Conservation (phyloP, 768 basidiomycete species). For the Paxillus ammoniavirescens region DNA sequence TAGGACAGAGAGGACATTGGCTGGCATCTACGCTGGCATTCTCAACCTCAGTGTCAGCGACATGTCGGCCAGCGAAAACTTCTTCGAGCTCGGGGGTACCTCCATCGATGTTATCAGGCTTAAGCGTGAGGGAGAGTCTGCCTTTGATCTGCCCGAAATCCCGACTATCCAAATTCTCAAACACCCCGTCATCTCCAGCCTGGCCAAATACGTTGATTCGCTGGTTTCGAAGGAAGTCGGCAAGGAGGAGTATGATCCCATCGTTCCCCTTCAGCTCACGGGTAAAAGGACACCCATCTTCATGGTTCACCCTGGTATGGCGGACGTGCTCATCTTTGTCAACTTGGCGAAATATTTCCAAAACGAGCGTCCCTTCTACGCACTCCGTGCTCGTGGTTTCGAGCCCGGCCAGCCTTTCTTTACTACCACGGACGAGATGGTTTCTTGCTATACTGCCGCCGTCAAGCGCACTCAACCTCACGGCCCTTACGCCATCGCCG, state of each 20-base stretch:
- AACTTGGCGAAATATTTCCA: slow-evolving; percentile 34
- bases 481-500: slow-evolving; percentile 36
- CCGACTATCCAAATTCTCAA: slow-evolving; percentile 41
- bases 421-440: slow-evolving; percentile 33
- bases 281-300: slow-evolving; percentile 41
- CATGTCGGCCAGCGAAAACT: slow-evolving; percentile 31
- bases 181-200: slow-evolving; percentile 29
- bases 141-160: slow-evolving; percentile 30
- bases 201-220: slow-evolving; percentile 31
- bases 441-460: slow-evolving; percentile 29
- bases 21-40: slow-evolving; percentile 30
- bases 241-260: slow-evolving; percentile 35
- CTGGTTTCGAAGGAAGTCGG: slow-evolving; percentile 18
- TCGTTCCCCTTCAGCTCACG: slow-evolving; percentile 38
- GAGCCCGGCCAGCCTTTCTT: slow-evolving; percentile 32
- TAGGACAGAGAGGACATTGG: slow-evolving; percentile 28
- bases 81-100: slow-evolving; percentile 44
- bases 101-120: slow-evolving; percentile 39
- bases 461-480: slow-evolving; percentile 28
- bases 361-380: slow-evolving; percentile 37
- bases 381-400: slow-evolving; percentile 39
- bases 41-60: slow-evolving; percentile 25
- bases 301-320: slow-evolving; percentile 39
- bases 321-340: slow-evolving; percentile 36
- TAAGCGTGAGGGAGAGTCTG: slow-evolving; percentile 27